Evolutionary conservation across 2,329 filamentous ascomycete species (phyloP).

Genomic region (Fusarium sp.): DNA sequence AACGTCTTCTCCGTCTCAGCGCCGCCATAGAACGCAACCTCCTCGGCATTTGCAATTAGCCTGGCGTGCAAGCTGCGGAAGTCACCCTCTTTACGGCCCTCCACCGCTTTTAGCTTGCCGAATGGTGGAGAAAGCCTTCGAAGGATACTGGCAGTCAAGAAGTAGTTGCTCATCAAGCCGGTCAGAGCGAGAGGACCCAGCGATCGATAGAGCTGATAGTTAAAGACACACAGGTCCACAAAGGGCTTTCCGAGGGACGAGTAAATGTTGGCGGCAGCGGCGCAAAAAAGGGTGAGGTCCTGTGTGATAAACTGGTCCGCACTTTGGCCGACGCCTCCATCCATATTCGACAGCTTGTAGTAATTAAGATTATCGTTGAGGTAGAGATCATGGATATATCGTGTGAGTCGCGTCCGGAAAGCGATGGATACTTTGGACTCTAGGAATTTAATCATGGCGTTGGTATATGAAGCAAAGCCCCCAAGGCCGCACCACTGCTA

Average conservation of each 20-base stretch:
- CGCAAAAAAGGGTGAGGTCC: constrained; percentile 95
- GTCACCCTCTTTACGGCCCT: constrained; percentile 94
- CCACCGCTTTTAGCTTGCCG: constrained; percentile 95
- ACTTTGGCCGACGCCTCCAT: constrained; percentile 91
- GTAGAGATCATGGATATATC: constrained; percentile 98
- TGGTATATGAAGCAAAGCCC: constrained; percentile 94
- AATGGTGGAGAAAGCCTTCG: constrained; percentile 93
- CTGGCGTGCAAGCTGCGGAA: constrained; percentile 93
- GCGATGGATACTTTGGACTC: constrained; percentile 99
- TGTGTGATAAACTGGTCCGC: constrained; percentile 99
- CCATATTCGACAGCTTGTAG: constrained; percentile 93
- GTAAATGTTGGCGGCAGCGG: constrained; percentile 91
- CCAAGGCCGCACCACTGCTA: constrained; percentile 90
- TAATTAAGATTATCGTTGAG: constrained; percentile 96
- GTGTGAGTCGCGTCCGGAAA: constrained; percentile 92
- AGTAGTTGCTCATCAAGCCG: constrained; percentile 92
- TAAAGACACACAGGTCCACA: constrained; percentile 98
- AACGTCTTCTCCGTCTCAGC: constrained; percentile 96
- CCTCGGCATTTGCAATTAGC: constrained; percentile 96
- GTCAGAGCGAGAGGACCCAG: constrained; percentile 90
- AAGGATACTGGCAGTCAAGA: constrained; percentile 91
- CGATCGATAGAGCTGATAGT: constrained; percentile 95
- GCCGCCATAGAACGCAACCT: constrained; percentile 97
- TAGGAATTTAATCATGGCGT: constrained; percentile 98
- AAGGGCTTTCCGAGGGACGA: constrained; percentile 98